Base-by-base conservation (phyloP, 2,329 filamentous ascomycete genomes). In the Thermoascus crustaceus region DNA sequence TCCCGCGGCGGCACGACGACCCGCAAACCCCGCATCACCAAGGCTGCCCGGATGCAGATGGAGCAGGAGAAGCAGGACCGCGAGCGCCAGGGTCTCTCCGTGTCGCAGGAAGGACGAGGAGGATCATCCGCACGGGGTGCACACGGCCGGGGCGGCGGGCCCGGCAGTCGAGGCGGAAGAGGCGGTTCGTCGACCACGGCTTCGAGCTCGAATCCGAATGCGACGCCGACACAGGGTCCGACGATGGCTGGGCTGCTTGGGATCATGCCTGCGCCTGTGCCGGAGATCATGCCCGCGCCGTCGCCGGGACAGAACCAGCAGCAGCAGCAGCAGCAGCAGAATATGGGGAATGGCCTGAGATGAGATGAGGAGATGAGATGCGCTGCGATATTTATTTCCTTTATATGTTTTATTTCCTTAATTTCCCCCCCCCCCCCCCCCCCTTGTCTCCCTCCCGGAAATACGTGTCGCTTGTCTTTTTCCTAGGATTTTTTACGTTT, bases 11-110 rank as follows among this genome's bases (percentile, higher is more conserved):
- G 84, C 29, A 71, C 72, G 9, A 77, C 81, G 1, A 76, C 81
- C 13, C 74, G 87, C 47, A 93, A 93, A 60, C 85, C 86, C 34
- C 80, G 88, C 26, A 80, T 86, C 47, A 91, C 83, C 24, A 94
- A 94, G 58, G 82, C 84, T 23, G 83, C 89, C 54, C 84, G 85
- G 50, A 79, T 80, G 43, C 76, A 81, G 53, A 78, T 85, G 61
- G 85, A 93, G 51, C 75, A 76, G 29, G 85, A 93, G 58, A 91
- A 91, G 65, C 71, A 79, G 5, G 82, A 87, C 45, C 72, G 26
- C 26, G 26, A 29, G 13, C 26, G 26, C 8, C 16, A 37, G n/a
- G 37, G 47, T 13, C 36, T 44, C 1, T 38, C 42, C 9, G 41
- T 44, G 6, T 49, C 54, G 2, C 45, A 54, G 4, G 49, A 57